phyloP scores from a whole-genome alignment of 1,139 yeast genomes.

The Candida dubliniensis region DNA sequence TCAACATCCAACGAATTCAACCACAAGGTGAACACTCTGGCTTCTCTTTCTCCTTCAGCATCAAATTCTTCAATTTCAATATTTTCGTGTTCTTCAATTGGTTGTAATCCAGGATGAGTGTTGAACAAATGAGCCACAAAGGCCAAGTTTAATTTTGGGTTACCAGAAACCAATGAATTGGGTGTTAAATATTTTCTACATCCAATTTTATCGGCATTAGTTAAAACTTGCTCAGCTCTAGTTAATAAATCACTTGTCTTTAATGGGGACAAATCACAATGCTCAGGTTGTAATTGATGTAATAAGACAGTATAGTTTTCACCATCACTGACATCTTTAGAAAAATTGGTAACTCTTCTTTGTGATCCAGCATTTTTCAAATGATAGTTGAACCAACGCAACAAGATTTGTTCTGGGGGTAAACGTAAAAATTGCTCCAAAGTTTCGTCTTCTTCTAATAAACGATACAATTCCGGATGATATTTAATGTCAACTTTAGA shows the following conservation, averaged over 20 bases:
- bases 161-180: conserved; percentile 89
- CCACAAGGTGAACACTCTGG: conserved; percentile 97
- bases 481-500: conserved; percentile 92
- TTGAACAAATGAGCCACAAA: conserved; percentile 96
- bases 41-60: conserved; percentile 99
- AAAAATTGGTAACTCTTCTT: conserved; percentile 82
- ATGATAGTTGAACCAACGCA: conserved; percentile 97
- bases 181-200: conserved; percentile 96
- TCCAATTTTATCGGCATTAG: conserved; percentile 85
- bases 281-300: conserved; percentile 82
- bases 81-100: conserved; percentile 87
- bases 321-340: conserved; percentile 89
- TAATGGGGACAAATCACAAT: conserved; percentile 80
- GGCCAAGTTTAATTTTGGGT: conserved; percentile 93
- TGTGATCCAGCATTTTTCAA: conserved; percentile 90
- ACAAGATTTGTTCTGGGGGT: conserved; percentile 95
- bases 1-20: conserved; percentile 93
- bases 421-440: conserved; percentile 92
- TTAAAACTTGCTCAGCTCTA: conserved; percentile 85
- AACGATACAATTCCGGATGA: conserved; percentile 94
- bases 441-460: conserved; percentile 94
- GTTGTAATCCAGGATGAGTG: conserved; percentile 95
- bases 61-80: conserved; percentile 93
- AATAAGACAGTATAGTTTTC: conserved; percentile 90
- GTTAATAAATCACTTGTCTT: conserved; percentile 67